Evolutionary conservation across 805 yeast species (phyloP), one percentile per base, ranked within the genome.

Genomic region (Candida ovalis): DNA sequence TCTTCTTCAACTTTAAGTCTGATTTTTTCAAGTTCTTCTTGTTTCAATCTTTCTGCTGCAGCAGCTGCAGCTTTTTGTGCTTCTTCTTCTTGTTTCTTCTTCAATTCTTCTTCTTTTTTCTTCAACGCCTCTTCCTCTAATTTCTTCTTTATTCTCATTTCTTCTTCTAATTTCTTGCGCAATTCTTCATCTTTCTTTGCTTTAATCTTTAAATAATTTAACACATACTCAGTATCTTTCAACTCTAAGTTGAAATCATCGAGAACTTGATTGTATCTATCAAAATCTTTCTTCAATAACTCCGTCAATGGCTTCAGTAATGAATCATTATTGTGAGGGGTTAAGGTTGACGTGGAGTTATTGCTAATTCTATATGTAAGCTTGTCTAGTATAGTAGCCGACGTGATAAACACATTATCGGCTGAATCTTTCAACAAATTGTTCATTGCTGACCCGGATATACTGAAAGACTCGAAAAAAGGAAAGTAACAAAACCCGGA

Each of bases 361-460:
- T 54, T 30, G 2, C 62, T 54, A 9, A 63, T 40, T 40, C 54
- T 51, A 39, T 65, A 64, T 1, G 66, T 58, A 18, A 64, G 45
- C 25, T 61, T 59, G 46, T 67, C 71, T 38, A 67, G 45, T 13
- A 66, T 59, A 9, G 62, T 58, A 2, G 68, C 69, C n/a, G 67
- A 58, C 0, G 69, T 60, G 21, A 67, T 55, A 33, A 67, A 62
- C 4, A 67, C 54, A 36, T 64, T 65, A 45, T 65, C 57, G 1
- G 67, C 66, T 6, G 69, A 57, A n/a, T 57, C 63, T 33, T 57
- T 56, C n/a, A 66, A 49, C 9, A 53, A 30, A 42, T 59, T 61
- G 19, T 56, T 57, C 69, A 63, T 64, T 15, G 35, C 35, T 17
- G 15, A 30, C 15, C 5, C 4, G 35, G 9, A 12, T 25, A 10